Percentiles rank a stretch among this genome's conserved stretches.
Conservation (phyloP, 768 basidiomycete species). For the Boletus patriciae region DNA sequence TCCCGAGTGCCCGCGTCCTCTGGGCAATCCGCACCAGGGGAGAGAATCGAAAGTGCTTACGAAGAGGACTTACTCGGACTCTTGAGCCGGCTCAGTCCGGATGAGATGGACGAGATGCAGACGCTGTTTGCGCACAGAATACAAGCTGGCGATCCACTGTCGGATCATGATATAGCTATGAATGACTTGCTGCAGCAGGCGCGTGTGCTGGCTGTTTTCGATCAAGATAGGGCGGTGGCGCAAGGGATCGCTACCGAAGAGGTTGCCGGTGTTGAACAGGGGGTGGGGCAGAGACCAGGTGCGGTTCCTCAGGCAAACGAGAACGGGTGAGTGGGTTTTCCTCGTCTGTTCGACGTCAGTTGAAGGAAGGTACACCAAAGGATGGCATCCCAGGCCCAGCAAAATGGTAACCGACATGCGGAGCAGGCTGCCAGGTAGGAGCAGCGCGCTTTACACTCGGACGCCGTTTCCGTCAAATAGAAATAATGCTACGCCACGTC, state of each 20-base stretch:
- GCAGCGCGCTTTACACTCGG: not conserved
- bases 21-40: not conserved
- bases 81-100: constrained; percentile 17
- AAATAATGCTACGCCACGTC: not conserved
- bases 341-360: not conserved
- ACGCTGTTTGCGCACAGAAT: constrained; percentile 5
- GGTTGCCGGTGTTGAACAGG: not conserved
- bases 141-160: constrained; percentile 8
- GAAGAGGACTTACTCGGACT: constrained; percentile 27
- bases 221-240: constrained; percentile 27
- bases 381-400: not conserved
- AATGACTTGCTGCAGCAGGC: constrained; percentile 27
- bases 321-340: not conserved
- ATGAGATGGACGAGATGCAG: constrained; percentile 23
- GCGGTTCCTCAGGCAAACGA: not conserved
- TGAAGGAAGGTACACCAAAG: constrained; percentile 9
- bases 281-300: not conserved
- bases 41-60: constrained; percentile 23
- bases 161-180: constrained; percentile 28
- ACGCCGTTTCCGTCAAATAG: not conserved
- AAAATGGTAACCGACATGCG: not conserved
- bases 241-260: constrained; percentile 16
- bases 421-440: constrained; percentile 12
- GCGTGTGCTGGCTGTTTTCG: constrained; percentile 10
- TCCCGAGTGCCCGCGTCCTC: constrained; percentile 11